Conservation (phyloP, 2,329 filamentous ascomycete genomes). For the Coniochaeta prunicola region DNA sequence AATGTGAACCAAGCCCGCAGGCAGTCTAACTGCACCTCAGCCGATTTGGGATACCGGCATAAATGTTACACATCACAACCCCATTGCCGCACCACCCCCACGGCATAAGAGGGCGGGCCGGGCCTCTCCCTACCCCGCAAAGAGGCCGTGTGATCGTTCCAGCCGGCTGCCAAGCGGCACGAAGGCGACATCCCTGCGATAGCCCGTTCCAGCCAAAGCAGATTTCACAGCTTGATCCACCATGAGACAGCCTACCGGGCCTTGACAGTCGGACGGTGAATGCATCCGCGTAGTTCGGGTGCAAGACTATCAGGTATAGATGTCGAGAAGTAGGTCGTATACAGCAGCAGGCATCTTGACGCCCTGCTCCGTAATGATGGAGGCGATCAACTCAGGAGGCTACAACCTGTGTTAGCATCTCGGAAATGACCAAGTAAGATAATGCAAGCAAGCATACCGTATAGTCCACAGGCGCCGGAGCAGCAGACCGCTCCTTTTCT, state of each 20-base stretch:
- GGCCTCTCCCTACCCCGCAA: not conserved
- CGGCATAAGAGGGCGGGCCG: no score
- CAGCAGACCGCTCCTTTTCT: constrained; percentile 25
- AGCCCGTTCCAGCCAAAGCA: not conserved
- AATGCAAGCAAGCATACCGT: constrained; percentile 44
- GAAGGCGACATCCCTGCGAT: not conserved
- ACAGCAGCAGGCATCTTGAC: constrained; percentile 64
- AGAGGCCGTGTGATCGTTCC: not conserved
- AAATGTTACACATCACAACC: not conserved
- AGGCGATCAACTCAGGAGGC: constrained; percentile 62
- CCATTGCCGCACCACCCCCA: not conserved
- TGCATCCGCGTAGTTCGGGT: not conserved
- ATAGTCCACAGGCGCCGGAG: constrained; percentile 56
- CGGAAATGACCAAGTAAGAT: not conserved
- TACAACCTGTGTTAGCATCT: constrained; percentile 23
- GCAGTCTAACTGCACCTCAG: not conserved
- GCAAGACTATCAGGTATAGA: constrained; percentile 25
- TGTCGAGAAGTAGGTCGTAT: constrained; percentile 63
- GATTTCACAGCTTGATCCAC: not conserved
- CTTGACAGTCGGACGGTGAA: not conserved
- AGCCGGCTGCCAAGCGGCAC: not conserved
- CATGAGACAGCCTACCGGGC: not conserved
- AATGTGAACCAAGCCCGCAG: not conserved
- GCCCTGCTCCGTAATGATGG: constrained; percentile 70
- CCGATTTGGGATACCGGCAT: not conserved